Evolutionary conservation across 2,329 filamentous ascomycete genomes (phyloP).

Genomic region (Aspergillus sclerotialis): DNA sequence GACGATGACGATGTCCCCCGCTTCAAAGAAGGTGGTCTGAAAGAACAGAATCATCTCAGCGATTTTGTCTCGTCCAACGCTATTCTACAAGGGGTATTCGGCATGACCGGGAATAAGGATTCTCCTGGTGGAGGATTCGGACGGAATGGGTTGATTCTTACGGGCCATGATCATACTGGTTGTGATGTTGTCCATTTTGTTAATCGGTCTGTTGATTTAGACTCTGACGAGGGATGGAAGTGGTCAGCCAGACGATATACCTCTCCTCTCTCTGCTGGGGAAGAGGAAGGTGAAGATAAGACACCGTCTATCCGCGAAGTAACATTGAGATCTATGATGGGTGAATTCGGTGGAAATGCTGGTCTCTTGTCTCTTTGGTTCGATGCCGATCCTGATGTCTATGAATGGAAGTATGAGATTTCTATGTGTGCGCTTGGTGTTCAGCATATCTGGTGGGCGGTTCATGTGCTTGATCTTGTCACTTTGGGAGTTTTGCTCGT

Average conservation of each 20-base stretch:
- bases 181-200: constrained; percentile 85
- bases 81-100: constrained; percentile 78
- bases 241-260: constrained; percentile 32
- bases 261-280: constrained; percentile 2
- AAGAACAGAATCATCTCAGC: constrained; percentile 87
- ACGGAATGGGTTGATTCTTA: constrained; percentile 71
- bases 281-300: background rate
- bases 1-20: constrained; percentile 33
- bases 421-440: constrained; percentile 69
- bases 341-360: constrained; percentile 85
- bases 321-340: constrained; percentile 98
- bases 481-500: constrained; percentile 27
- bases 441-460: constrained; percentile 91
- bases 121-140: constrained; percentile 59
- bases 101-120: constrained; percentile 58
- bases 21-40: constrained; percentile 45
- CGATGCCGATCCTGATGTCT: constrained; percentile 50
- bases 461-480: constrained; percentile 66
- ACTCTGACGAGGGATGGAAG: constrained; percentile 13
- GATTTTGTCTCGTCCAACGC: constrained; percentile 59
- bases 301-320: constrained; percentile 64
- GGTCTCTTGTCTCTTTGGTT: constrained; percentile 88
- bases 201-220: constrained; percentile 47
- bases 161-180: constrained; percentile 91
- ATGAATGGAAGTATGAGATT: constrained; percentile 79